These are phyloP conservation scores for Tolypocladium sp. DNA, from an alignment of 2,329 filamentous ascomycete species.

Conservation along the genomic window DNA sequence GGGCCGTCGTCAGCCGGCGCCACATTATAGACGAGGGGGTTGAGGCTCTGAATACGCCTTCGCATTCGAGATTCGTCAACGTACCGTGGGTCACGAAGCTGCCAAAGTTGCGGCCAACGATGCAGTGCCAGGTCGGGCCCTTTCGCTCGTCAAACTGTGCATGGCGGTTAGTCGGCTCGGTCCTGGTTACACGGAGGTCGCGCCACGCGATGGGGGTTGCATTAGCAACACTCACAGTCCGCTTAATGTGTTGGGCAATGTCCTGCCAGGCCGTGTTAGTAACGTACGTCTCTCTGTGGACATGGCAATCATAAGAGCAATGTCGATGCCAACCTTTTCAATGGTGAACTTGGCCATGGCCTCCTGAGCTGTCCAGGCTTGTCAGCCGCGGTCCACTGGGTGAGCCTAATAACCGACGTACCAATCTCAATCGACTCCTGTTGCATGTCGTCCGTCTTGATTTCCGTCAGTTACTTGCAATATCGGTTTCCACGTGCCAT, in stretches of 20 bases:
- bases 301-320: neutral
- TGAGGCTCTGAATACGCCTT: neutral
- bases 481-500: neutral
- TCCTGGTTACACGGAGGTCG: neutral
- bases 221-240: slow-evolving; percentile 52
- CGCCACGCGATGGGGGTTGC: neutral
- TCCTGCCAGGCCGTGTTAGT: slow-evolving; percentile 48
- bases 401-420: slow-evolving; percentile 38
- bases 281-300: slow-evolving; percentile 1
- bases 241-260: slow-evolving; percentile 93
- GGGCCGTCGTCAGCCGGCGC: neutral
- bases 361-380: slow-evolving; percentile 40
- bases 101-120: slow-evolving; percentile 96
- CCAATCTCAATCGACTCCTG: slow-evolving; percentile 91
- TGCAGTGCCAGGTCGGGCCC: slow-evolving; percentile 98
- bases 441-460: slow-evolving; percentile 92
- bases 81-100: slow-evolving; percentile 97
- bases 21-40: neutral
- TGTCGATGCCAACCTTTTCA: slow-evolving; percentile 39
- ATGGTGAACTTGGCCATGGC: slow-evolving; percentile 55
- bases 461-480: slow-evolving; percentile 17
- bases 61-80: slow-evolving; percentile 13
- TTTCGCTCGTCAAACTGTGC: slow-evolving; percentile 88
- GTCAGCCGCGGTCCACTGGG: slow-evolving; percentile 13
- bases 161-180: neutral